Base-by-base conservation (phyloP, 2,329 filamentous ascomycete species). In the Drechslerella dactyloides region DNA sequence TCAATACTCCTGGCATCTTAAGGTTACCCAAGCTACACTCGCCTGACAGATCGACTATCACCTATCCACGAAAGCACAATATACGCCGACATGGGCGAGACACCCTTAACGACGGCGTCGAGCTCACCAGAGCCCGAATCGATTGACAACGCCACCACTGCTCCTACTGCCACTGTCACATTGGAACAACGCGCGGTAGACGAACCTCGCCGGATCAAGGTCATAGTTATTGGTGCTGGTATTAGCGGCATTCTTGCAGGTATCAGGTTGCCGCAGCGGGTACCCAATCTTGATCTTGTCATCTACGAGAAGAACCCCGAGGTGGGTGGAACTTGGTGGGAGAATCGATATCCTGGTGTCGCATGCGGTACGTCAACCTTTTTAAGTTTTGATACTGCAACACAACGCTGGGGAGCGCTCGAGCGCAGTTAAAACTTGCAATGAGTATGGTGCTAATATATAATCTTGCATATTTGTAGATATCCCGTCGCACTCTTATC, bases 401-500 rank as follows among this genome's bases (percentile, higher is more conserved):
- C 8, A 8, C 27, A 8, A 33, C 8, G 8, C 3, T 33, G 8
- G 8, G 27, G 3, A n/a, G n/a, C n/a, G n/a, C n/a, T n/a, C n/a
- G n/a, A n/a, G n/a, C n/a, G n/a, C n/a, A n/a, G n/a, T n/a, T n/a
- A n/a, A n/a, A n/a, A n/a, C 27, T 33, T 33, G 8, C 27, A 8
- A 8, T 33, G n/a, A n/a, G n/a, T n/a, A n/a, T 33, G 27, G 27
- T 8, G 27, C 27, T 33, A 8, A 33, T 33, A 33, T 33, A 33
- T 33, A 33, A 33, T 33, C 4, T 8, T 33, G n/a, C 86, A 84
- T 11, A n/a, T 37, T 1, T 15, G 23, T 54, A 75, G 85, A 86
- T 76, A 81, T 86, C 30, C 84, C 84, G 8, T 83, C 82, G 75
- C 85, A 87, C 78, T 86, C 84, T 77, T 88, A 88, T 76, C 85